phyloP scores from a whole-genome alignment of 352 stramenopile species.

The Peronospora tabacina region DNA sequence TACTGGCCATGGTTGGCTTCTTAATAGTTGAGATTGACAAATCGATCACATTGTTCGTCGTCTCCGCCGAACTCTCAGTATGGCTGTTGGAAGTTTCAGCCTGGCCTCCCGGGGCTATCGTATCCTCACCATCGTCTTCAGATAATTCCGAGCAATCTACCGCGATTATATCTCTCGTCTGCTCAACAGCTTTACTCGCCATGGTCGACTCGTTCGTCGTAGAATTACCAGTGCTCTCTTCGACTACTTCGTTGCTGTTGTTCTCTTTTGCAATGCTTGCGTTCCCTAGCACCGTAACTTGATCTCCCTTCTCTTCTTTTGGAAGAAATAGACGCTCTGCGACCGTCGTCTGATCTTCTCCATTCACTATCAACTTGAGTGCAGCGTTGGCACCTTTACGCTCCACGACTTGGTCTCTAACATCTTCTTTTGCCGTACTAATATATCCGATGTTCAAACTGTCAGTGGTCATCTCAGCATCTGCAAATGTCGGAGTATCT shows the following conservation, averaged over 20 bases:
- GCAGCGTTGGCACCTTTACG: background rate
- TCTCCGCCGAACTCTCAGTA: background rate
- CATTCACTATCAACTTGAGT: background rate
- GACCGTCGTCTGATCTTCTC: conserved; percentile 6
- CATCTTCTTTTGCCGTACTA: background rate
- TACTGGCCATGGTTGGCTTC: background rate
- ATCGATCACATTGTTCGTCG: conserved; percentile 1
- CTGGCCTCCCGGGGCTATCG: background rate
- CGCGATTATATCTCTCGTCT: conserved; percentile 18
- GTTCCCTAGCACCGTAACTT: background rate
- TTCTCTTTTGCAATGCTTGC: background rate
- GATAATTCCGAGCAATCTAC: conserved; percentile 6
- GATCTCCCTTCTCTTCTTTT: conserved; percentile 1
- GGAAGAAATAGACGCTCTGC: background rate
- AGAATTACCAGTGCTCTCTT: background rate
- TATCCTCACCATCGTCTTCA: conserved; percentile 7
- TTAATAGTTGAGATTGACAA: background rate
- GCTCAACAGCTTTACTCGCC: background rate
- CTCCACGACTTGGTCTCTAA: conserved; percentile 7
- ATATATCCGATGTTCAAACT: background rate
- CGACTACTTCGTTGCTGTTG: background rate
- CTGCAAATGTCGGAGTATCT: background rate
- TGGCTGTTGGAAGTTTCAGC: background rate
- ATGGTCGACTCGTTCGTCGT: background rate
- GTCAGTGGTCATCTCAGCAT: background rate